Evolutionary conservation across 2,329 filamentous ascomycete genomes (phyloP).

Genomic region (Cytospora leucostoma): DNA sequence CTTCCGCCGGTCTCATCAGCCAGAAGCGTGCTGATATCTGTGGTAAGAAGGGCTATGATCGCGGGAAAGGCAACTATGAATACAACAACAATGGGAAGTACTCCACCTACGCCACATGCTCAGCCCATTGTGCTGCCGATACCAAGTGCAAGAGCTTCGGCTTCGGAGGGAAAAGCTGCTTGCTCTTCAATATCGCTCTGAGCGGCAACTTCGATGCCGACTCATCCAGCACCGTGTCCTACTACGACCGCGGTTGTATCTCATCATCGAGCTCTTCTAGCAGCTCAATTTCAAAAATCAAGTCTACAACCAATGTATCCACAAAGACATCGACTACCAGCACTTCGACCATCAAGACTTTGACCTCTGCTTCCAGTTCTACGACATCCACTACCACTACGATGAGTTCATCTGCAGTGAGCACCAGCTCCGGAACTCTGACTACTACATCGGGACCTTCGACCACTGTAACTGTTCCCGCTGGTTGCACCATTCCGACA

Average conservation of each 20-base stretch:
- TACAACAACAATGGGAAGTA: slow-evolving; percentile 8
- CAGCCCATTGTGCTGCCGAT: slow-evolving; percentile 3
- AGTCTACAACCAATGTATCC: not conserved
- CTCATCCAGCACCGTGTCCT: not conserved
- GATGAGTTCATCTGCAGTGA: not conserved
- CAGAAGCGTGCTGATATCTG: slow-evolving; percentile 20
- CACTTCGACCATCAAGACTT: slow-evolving; percentile 3
- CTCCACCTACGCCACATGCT: slow-evolving; percentile 13
- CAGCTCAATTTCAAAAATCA: not conserved
- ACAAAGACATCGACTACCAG: not conserved
- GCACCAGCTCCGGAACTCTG: not conserved
- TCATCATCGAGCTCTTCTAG: not conserved
- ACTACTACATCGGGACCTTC: not conserved
- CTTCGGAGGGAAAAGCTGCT: slow-evolving; percentile 5
- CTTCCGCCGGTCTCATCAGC: slow-evolving; percentile 8
- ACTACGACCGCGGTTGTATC: slow-evolving; percentile 19
- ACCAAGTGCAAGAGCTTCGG: slow-evolving; percentile 21
- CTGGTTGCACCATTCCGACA: slow-evolving; percentile 10
- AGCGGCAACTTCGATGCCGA: slow-evolving; percentile 16
- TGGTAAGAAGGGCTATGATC: slow-evolving; percentile 10
- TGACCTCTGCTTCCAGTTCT: not conserved
- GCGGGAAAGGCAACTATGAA: slow-evolving; percentile 16
- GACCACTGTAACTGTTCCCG: slow-evolving; percentile 1
- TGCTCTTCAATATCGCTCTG: slow-evolving; percentile 19
- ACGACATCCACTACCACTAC: not conserved